Base-by-base conservation (phyloP, 495 filamentous ascomycete species). In the Saxispiralis lemnorum region DNA sequence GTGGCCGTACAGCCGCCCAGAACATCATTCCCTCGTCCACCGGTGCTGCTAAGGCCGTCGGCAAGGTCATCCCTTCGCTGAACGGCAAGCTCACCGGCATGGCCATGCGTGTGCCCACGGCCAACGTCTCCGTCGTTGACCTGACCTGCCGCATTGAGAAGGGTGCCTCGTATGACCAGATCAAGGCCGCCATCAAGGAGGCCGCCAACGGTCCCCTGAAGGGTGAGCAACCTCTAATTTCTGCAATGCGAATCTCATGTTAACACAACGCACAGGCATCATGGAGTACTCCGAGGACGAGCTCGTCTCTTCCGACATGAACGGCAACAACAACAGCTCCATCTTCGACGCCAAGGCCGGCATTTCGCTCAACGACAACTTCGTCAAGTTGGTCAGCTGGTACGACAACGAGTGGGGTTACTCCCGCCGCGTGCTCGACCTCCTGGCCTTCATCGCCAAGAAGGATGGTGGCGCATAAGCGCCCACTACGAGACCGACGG, bases 1-100 rank as follows among this genome's bases (percentile, higher is more conserved):
- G 89, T 73, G 89, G 89, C 58, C 89, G 89, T 69, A 83, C 83
- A 57, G 89, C 92, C 67, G 92, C 89, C 55, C 81, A 93, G 74
- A 97, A 97, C 78, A 97, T 97, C 76, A 97, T 97, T 60, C 89
- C 89, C 64, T 83, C 77, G 76, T 93, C 85, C 75, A 97, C 89
- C 51, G 89, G 89, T 77, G 89, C 89, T 64, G 89, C 89, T 59
- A 97, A 97, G 81, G 89, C 89, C 61, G 89, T 97, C 69, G 89
- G 89, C 69, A 97, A 97, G 77, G 89, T 97, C 67, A 96, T 97
- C 51, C 89, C 89, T 44, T 65, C 72, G 45, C 74, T 97, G 47
- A 96, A 97, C 69, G 89, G 89, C 75, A 97, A 97, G 80, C 84
- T 97, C 52, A 97, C 89, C 53, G 89, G 89, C 67, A 94, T 97